Evolutionary conservation across 2,329 filamentous ascomycete genomes (phyloP), one percentile per base, ranked within the genome.

Genomic region (Scedosporium boydii): DNA sequence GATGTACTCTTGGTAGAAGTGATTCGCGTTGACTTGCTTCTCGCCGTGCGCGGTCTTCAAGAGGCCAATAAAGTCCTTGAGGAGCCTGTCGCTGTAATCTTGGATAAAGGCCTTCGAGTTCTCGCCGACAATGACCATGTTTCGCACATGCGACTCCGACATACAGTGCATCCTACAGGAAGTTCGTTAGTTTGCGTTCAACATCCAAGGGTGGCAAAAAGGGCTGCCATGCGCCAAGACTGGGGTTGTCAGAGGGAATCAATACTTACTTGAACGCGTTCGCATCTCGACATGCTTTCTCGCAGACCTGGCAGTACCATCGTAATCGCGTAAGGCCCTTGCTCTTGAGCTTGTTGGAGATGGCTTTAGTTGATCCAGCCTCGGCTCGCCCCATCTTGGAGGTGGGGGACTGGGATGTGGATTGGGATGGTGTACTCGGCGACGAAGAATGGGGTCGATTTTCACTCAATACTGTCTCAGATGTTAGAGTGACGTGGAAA

Each of bases 1-100:
- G 68, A 98, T 97, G 69, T 96, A 62, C 70, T 93, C 88, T 72
- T 98, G 91, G 75, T 99, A 99, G 73, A 98, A 98, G 65, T 90
- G 87, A 70, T 99, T 99, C 60, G 93, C 85, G 41, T 93, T 84
- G 1, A 98, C 87, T 69, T 86, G 84, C 74, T 99, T 99, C 75
- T 96, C 92, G 65, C 92, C 91, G 70, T 99, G 95, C 0, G 87
- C 85, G 0, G 93, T 96, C 63, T 86, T 83, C 6, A 99, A 80
- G 1, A 95, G 79, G 63, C 85, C 80, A 1, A 96, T 66, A 69
- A 96, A 96, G 70, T 96, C 90, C 63, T 83, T 82, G 65, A 89
- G 77, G 73, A 99, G 99, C 67, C 96, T 85, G 64, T 84, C 84
- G 73, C 85, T 90, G 78, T 86, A 99, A 56, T 93, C 84, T 70